Conservation (phyloP, 2,329 filamentous ascomycete species). For the Cladorrhinum sp. region DNA sequence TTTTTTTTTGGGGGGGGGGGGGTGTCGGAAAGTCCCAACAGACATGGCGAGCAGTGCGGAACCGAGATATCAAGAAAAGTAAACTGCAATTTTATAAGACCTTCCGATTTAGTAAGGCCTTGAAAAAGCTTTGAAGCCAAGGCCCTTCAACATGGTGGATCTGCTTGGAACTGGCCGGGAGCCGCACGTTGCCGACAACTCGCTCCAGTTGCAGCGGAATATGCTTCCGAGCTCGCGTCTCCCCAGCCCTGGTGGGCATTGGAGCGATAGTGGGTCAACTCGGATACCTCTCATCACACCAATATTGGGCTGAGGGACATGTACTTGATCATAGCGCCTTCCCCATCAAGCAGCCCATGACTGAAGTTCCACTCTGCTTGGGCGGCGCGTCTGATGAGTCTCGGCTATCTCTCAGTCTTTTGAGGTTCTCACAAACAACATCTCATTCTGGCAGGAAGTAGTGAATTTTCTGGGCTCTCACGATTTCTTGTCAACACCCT, state of each 20-base stretch:
- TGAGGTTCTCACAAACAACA: background rate
- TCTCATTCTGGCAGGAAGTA: background rate
- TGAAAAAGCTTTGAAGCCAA: background rate
- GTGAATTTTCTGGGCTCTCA: background rate
- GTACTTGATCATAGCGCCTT: background rate
- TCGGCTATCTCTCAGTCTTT: background rate
- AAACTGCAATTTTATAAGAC: background rate
- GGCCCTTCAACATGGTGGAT: no score
- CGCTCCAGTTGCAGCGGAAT: background rate
- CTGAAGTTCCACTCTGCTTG: background rate
- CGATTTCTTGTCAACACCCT: background rate
- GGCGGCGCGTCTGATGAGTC: no score
- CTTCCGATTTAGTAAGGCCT: background rate
- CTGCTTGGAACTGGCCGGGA: background rate
- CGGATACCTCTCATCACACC: background rate
- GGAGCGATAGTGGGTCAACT: background rate
- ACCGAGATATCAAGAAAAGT: background rate
- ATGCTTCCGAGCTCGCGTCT: background rate
- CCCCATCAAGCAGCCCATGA: background rate
- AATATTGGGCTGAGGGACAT: background rate
- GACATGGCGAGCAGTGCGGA: background rate
- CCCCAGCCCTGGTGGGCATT: background rate
- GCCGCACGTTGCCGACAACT: background rate
- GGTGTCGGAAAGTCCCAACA: background rate
- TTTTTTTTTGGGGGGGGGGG: no score